These are phyloP conservation scores for Colletotrichum falcatum DNA, from an alignment of 2,329 filamentous ascomycete genomes.

Conservation along the genomic window DNA sequence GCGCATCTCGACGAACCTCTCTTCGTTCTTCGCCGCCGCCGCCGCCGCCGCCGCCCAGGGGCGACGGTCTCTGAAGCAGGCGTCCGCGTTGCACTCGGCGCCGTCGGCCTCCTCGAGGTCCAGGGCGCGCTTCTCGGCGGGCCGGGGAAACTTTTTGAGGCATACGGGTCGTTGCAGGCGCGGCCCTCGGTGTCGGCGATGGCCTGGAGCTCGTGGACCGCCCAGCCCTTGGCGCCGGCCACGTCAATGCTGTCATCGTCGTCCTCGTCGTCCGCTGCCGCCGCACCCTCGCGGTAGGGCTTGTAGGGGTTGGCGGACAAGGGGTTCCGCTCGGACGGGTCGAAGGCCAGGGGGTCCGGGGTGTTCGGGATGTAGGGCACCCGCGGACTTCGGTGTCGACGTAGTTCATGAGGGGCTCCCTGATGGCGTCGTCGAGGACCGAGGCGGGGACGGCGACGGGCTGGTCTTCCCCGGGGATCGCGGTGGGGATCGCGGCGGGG, in stretches of 20 bases:
- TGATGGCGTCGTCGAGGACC: neutral
- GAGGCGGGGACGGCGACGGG: neutral
- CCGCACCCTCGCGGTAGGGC: neutral
- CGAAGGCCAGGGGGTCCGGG: too few species aligned
- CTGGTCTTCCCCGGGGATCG: neutral
- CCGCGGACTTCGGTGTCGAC: neutral
- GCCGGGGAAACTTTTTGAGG: too few species aligned
- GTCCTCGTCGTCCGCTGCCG: too few species aligned
- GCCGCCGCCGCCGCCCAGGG: too few species aligned
- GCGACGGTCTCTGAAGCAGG: too few species aligned
- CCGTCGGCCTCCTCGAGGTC: neutral
- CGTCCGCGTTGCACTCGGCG: too few species aligned
- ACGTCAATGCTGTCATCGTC: too few species aligned
- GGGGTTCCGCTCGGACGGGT: neutral
- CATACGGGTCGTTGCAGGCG: too few species aligned
- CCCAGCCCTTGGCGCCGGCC: conserved; percentile 15
- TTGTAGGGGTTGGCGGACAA: neutral
- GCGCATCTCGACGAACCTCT: neutral
- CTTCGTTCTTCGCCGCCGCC: too few species aligned
- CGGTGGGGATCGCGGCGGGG: conserved; percentile 3
- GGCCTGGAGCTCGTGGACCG: conserved; percentile 6
- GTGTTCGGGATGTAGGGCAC: too few species aligned
- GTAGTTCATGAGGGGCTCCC: conserved; percentile 2
- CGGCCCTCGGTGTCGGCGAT: neutral
- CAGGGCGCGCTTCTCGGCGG: too few species aligned